A percentile compares a stretch with the other conserved stretches of the same genome.
phyloP scores from a whole-genome alignment of 1,284 basidiomycete species.

The Chiua sp. region DNA sequence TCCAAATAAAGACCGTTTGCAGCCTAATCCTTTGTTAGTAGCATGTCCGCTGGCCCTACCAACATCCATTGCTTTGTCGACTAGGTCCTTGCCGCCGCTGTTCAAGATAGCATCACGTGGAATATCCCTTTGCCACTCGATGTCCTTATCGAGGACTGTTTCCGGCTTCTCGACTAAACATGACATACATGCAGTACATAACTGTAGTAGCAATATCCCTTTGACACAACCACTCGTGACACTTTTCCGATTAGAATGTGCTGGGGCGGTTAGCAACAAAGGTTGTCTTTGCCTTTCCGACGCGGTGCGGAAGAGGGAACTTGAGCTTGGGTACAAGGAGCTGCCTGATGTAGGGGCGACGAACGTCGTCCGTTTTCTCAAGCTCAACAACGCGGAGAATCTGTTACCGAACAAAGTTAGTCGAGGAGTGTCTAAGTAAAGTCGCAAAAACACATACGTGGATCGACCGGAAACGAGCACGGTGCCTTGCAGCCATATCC shows the following conservation, averaged over 20 bases:
- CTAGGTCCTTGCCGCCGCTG: too few species aligned
- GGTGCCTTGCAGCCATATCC: conserved; percentile 99
- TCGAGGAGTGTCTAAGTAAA: background rate
- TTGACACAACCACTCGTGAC: background rate
- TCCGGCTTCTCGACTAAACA: background rate
- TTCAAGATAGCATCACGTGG: too few species aligned
- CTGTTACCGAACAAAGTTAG: conserved; percentile 43
- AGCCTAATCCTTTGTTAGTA: too few species aligned
- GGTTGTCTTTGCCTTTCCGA: conserved; percentile 70
- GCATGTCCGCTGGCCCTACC: too few species aligned
- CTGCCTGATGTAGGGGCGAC: conserved; percentile 98
- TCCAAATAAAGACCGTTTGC: too few species aligned
- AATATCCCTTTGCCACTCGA: too few species aligned
- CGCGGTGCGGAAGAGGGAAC: conserved; percentile 98
- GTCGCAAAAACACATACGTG: conserved; percentile 61
- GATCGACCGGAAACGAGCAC: conserved; percentile 98
- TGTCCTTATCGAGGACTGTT: too few species aligned
- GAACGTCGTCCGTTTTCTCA: conserved; percentile 91
- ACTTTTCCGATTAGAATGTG: conserved; percentile 57
- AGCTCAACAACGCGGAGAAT: conserved; percentile 95
- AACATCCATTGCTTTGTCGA: too few species aligned
- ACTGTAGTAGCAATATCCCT: background rate
- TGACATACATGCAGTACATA: background rate
- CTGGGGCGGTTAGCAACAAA: conserved; percentile 76
- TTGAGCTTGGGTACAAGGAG: conserved; percentile 89